phyloP scores from a whole-genome alignment of 257 asterid genomes.

The Fraxinus pennsylvanica region DNA sequence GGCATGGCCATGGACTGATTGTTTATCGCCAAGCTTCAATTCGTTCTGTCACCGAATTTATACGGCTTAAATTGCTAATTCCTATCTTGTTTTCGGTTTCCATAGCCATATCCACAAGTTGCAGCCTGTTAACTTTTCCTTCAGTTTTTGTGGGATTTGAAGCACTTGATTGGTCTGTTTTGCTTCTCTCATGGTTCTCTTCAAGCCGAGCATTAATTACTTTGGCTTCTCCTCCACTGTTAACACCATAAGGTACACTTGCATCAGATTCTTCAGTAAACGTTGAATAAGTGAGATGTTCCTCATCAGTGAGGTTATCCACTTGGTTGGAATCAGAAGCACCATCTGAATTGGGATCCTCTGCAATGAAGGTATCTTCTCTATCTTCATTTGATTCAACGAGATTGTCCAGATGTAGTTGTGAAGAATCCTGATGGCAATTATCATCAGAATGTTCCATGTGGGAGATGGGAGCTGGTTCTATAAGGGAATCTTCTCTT shows the following conservation, averaged over 20 bases:
- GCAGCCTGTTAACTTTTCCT: conserved; percentile 34
- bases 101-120: conserved; percentile 28
- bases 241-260: conserved; percentile 27
- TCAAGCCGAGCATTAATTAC: conserved; percentile 16
- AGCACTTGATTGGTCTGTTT: conserved; percentile 41
- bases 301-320: conserved; percentile 50
- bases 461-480: conserved; percentile 41
- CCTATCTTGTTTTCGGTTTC: conserved; percentile 52
- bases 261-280: conserved; percentile 64
- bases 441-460: conserved; percentile 61
- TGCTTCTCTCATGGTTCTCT: conserved; percentile 32
- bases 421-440: conserved; percentile 55
- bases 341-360: conserved; percentile 45
- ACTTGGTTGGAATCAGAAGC: conserved; percentile 43
- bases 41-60: conserved; percentile 67
- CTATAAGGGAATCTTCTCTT: conserved; percentile 57
- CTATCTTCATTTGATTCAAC: conserved; percentile 38
- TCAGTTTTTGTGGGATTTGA: conserved; percentile 30
- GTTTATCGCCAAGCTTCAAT: conserved; percentile 82
- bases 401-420: conserved; percentile 27
- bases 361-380: conserved; percentile 27
- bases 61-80: conserved; percentile 74
- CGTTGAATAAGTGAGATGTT: conserved; percentile 50
- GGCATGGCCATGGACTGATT: conserved; percentile 10
- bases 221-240: conserved; percentile 32